Conservation (phyloP, 2,329 filamentous ascomycete genomes). For the Aspergillus ochraceoroseus region DNA sequence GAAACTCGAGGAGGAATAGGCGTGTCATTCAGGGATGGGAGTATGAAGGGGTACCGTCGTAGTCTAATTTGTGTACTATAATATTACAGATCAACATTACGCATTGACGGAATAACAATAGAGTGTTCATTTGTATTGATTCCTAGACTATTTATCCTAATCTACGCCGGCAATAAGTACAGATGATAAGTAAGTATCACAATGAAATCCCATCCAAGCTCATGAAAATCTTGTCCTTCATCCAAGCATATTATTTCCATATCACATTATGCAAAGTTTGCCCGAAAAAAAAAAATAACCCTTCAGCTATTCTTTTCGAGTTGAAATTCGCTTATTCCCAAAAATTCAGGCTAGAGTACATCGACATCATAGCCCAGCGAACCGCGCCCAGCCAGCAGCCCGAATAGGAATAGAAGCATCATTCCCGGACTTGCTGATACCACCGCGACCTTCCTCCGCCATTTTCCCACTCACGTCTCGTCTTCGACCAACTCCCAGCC, state of each 20-base stretch:
- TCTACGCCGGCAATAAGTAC: slow-evolving; percentile 10
- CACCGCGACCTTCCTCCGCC: slow-evolving; percentile 44
- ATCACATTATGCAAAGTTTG: too few relatives aligned
- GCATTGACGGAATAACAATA: background rate
- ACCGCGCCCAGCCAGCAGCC: slow-evolving; percentile 46
- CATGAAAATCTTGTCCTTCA: slow-evolving; percentile 6
- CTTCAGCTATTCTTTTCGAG: too few relatives aligned
- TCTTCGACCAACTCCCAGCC: slow-evolving; percentile 43
- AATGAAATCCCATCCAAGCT: slow-evolving; percentile 8
- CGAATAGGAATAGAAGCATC: slow-evolving; percentile 25
- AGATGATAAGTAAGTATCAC: slow-evolving; percentile 14
- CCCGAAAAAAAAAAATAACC: too few relatives aligned
- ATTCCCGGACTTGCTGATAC: slow-evolving; percentile 20
- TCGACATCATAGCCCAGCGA: slow-evolving; percentile 39
- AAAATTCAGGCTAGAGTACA: too few relatives aligned
- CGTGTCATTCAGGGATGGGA: slow-evolving; percentile 56
- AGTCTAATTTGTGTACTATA: background rate
- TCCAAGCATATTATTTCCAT: slow-evolving; percentile 5
- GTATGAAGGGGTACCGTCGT: slow-evolving; percentile 62
- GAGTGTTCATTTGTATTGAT: slow-evolving; percentile 1
- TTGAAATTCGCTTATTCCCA: background rate
- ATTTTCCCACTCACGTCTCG: slow-evolving; percentile 47
- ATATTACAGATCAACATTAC: background rate
- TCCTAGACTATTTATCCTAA: slow-evolving; percentile 10
- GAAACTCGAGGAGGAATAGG: slow-evolving; percentile 49